Percentiles rank a stretch among this genome's conserved stretches.
Evolutionary conservation across 306 rosid genomes (phyloP).

Genomic region (Inga laurina): DNA sequence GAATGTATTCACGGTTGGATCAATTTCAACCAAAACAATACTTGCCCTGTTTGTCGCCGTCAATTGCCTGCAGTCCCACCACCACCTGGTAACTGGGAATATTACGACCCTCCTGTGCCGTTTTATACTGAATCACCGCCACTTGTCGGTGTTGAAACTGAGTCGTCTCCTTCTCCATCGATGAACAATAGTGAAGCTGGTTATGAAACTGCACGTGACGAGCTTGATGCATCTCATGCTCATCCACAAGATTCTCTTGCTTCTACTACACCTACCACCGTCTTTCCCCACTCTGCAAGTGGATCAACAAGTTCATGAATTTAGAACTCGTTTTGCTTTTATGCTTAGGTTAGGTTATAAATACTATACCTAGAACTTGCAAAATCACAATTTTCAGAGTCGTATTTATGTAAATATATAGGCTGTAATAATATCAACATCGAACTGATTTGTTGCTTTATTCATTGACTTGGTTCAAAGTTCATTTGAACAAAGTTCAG

Average conservation of each 20-base stretch:
- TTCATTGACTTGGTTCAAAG: background rate
- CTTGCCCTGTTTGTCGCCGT: constrained; percentile 77
- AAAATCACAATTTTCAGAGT: too few species aligned
- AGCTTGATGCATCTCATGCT: background rate
- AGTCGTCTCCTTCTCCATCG: background rate
- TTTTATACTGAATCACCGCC: background rate
- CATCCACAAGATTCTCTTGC: background rate
- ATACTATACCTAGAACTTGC: too few species aligned
- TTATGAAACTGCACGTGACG: background rate
- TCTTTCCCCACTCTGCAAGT: background rate
- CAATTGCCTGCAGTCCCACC: background rate
- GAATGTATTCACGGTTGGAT: constrained; percentile 76
- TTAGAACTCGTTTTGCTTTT: too few species aligned
- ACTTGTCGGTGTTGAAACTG: background rate
- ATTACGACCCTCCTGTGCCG: background rate
- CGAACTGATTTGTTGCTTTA: background rate
- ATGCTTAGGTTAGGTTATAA: too few species aligned
- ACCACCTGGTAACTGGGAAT: too few species aligned
- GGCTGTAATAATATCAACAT: background rate
- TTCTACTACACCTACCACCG: background rate
- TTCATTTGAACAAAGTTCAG: too few species aligned
- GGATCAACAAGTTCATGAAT: too few species aligned
- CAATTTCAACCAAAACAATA: constrained; percentile 36
- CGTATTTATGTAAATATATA: background rate
- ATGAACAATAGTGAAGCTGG: background rate